Conservation (phyloP, 2,329 filamentous ascomycete species). For the Phoma sp. region DNA sequence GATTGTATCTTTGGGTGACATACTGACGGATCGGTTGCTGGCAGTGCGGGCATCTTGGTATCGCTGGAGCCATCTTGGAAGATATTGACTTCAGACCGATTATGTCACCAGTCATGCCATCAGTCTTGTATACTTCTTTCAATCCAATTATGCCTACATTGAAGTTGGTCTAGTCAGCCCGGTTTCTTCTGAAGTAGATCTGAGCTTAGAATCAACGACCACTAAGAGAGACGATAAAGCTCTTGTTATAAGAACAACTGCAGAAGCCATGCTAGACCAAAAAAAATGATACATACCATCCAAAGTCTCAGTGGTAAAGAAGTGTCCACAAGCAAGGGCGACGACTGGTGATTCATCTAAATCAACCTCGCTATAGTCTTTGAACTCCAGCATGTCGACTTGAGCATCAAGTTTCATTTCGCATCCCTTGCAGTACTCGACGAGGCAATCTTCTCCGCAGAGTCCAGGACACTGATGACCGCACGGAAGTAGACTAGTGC, state of each 20-base stretch:
- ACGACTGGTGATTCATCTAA: conserved; percentile 38
- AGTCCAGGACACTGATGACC: conserved; percentile 45
- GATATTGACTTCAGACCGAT: conserved; percentile 37
- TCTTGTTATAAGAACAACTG: too few relatives aligned
- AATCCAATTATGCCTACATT: conserved; percentile 39
- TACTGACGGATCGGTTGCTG: conserved; percentile 42
- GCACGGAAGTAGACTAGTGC: conserved; percentile 35
- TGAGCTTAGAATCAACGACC: too few relatives aligned
- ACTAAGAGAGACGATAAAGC: too few relatives aligned
- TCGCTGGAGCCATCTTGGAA: conserved; percentile 26
- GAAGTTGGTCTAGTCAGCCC: too few relatives aligned
- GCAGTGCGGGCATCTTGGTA: conserved; percentile 47
- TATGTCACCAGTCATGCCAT: conserved; percentile 25
- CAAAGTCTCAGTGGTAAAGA: conserved; percentile 41
- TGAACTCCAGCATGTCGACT: conserved; percentile 35
- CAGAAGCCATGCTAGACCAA: too few relatives aligned
- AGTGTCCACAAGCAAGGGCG: conserved; percentile 38
- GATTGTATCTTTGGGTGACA: conserved; percentile 47
- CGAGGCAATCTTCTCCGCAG: conserved; percentile 40
- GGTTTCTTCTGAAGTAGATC: too few relatives aligned
- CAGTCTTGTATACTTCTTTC: conserved; percentile 30
- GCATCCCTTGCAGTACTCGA: conserved; percentile 34
- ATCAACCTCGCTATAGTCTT: conserved; percentile 40
- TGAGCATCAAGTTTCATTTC: conserved; percentile 15
- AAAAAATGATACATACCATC: too few relatives aligned